Evolutionary conservation across 83 land plant genomes (phyloP).

Genomic region (Thuja plicata): DNA sequence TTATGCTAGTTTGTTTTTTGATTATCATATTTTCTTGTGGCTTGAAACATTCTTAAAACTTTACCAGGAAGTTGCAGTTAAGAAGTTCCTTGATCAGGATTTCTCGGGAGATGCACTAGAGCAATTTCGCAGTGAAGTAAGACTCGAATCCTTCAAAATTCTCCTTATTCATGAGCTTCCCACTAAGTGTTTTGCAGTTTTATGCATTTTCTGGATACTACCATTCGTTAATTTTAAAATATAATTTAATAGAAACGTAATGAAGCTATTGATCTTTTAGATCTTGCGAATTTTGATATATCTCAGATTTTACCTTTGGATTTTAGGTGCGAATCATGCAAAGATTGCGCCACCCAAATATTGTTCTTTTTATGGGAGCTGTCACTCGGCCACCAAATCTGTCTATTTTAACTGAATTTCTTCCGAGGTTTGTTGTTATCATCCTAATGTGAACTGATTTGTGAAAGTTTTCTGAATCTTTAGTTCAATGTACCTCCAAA

Average conservation of each 20-base stretch:
- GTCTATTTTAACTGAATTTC: conserved; percentile 90
- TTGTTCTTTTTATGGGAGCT: conserved; percentile 97
- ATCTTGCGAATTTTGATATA: conserved; percentile 7
- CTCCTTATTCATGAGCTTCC: neutral
- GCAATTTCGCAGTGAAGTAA: conserved; percentile 79
- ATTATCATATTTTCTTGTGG: neutral
- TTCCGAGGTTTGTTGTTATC: conserved; percentile 75
- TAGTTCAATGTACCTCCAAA: neutral
- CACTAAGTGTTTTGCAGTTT: neutral
- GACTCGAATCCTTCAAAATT: conserved; percentile 16
- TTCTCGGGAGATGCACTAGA: conserved; percentile 77
- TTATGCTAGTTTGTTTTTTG: neutral
- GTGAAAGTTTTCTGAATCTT: neutral
- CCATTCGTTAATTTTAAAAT: neutral
- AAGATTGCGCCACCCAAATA: conserved; percentile 91
- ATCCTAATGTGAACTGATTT: neutral
- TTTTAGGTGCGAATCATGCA: conserved; percentile 77
- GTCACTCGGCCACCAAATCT: conserved; percentile 85
- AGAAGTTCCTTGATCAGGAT: conserved; percentile 81
- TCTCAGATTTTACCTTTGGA: conserved; percentile 15
- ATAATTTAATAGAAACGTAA: neutral
- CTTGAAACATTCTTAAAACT: neutral
- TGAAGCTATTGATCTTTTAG: neutral
- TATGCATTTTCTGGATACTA: neutral
- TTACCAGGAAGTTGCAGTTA: conserved; percentile 85